A percentile compares a stretch with the other conserved stretches of the same genome.
These are phyloP conservation scores for Saccharomyces hybrid DNA, from an alignment of 1,139 yeast genomes.

Conservation along the genomic window DNA sequence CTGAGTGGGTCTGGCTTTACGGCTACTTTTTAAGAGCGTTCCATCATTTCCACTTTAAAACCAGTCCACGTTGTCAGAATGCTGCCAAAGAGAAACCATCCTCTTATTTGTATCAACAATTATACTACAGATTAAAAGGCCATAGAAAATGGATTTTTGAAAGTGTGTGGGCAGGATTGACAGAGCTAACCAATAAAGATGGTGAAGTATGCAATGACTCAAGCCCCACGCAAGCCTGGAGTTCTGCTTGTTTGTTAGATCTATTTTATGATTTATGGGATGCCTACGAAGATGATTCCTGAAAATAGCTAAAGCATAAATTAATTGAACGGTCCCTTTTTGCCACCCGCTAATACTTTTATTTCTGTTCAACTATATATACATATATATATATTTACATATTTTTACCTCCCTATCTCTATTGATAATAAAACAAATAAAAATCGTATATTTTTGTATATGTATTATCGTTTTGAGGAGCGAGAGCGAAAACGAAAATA, in stretches of 20 bases:
- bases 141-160: constrained; percentile 63
- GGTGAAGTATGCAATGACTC: constrained; percentile 79
- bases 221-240: constrained; percentile 97
- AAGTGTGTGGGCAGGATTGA: constrained; percentile 87
- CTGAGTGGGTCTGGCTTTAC: constrained; percentile 94
- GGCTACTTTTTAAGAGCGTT: constrained; percentile 85
- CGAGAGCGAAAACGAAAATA: neutral
- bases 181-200: constrained; percentile 85
- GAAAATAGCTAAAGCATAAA: neutral
- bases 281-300: constrained; percentile 11
- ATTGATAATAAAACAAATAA: neutral
- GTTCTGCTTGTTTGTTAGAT: constrained; percentile 77
- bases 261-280: constrained; percentile 57
- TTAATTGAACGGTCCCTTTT: neutral
- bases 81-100: constrained; percentile 34
- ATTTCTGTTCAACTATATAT: neutral
- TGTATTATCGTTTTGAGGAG: neutral
- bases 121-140: constrained; percentile 51
- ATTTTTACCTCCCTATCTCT: neutral
- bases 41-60: constrained; percentile 44
- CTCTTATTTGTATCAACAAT: constrained; percentile 37
- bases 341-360: neutral
- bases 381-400: neutral
- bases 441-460: neutral
- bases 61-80: constrained; percentile 26